These are phyloP conservation scores for Aspergillus ustus DNA, from an alignment of 2,329 filamentous ascomycete species.

Conservation along the genomic window DNA sequence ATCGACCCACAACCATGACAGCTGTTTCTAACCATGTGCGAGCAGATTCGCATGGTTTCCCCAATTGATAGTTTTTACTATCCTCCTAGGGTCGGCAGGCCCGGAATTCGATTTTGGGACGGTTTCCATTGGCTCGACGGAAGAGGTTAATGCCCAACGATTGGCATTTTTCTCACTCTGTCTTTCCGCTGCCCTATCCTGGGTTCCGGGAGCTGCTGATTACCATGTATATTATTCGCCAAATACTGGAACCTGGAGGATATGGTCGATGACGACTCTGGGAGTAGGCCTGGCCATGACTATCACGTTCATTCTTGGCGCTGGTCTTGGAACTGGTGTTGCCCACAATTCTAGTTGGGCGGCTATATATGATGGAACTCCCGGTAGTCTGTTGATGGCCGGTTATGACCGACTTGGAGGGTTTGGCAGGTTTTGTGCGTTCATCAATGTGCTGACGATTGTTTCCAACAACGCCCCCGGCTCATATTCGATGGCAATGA, in stretches of 20 bases:
- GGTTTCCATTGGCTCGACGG: constrained; percentile 31
- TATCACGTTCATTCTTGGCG: constrained; percentile 45
- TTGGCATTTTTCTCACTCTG: constrained; percentile 44
- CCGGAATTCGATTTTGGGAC: constrained; percentile 38
- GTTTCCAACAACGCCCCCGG: constrained; percentile 52
- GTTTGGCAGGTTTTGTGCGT: constrained; percentile 50
- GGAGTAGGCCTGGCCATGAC: constrained; percentile 40
- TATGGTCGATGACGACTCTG: constrained; percentile 44
- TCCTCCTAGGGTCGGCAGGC: constrained; percentile 47
- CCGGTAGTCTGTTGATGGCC: constrained; percentile 46
- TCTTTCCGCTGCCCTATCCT: constrained; percentile 41
- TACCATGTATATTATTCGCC: constrained; percentile 52
- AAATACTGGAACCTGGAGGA: constrained; percentile 39
- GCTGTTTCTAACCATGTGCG: neutral
- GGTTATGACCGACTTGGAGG: constrained; percentile 44
- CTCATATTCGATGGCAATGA: constrained; percentile 51
- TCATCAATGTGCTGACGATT: constrained; percentile 48
- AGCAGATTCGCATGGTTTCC: constrained; percentile 46
- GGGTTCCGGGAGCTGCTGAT: constrained; percentile 44
- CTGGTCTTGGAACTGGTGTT: constrained; percentile 47
- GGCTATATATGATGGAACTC: constrained; percentile 27
- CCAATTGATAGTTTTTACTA: constrained; percentile 46
- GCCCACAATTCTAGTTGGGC: constrained; percentile 35
- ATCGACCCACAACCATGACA: neutral
- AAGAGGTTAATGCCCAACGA: constrained; percentile 41